Percentiles rank a stretch among this genome's conserved stretches.
Conservation (phyloP, 2,329 filamentous ascomycete genomes). For the Fusarium sp. region DNA sequence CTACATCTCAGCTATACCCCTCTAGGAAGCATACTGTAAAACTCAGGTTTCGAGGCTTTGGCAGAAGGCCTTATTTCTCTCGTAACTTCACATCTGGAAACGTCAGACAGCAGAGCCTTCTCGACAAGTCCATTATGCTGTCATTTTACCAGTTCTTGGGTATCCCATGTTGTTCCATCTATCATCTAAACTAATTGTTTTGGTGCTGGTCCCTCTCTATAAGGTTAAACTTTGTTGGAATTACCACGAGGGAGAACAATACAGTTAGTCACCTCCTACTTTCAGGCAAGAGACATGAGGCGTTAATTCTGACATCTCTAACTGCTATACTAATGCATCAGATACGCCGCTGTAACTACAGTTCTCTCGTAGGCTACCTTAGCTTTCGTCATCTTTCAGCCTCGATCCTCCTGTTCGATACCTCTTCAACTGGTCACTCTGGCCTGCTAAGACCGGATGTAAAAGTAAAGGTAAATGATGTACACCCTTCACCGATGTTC, state of each 20-base stretch:
- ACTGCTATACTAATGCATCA: neutral
- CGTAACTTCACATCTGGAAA: neutral
- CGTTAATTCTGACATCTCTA: neutral
- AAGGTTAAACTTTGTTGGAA: neutral
- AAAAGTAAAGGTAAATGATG: neutral
- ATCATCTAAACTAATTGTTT: neutral
- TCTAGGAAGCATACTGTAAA: neutral
- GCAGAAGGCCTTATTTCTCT: neutral
- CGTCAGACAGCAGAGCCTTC: neutral
- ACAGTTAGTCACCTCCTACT: neutral
- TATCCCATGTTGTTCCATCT: neutral
- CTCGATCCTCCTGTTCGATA: neutral
- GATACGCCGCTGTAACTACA: neutral
- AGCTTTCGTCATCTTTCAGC: neutral
- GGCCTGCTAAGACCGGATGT: neutral
- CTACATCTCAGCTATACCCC: neutral
- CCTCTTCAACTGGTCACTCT: neutral
- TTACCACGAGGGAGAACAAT: neutral
- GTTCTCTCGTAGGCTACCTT: neutral
- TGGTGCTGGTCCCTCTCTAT: neutral
- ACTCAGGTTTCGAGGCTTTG: neutral
- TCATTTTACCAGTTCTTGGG: neutral
- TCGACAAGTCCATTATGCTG: neutral
- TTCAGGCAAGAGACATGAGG: neutral
- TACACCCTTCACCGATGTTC: neutral